These are phyloP conservation scores for Lactarius quietus DNA, from an alignment of 768 basidiomycete genomes.

Conservation along the genomic window DNA sequence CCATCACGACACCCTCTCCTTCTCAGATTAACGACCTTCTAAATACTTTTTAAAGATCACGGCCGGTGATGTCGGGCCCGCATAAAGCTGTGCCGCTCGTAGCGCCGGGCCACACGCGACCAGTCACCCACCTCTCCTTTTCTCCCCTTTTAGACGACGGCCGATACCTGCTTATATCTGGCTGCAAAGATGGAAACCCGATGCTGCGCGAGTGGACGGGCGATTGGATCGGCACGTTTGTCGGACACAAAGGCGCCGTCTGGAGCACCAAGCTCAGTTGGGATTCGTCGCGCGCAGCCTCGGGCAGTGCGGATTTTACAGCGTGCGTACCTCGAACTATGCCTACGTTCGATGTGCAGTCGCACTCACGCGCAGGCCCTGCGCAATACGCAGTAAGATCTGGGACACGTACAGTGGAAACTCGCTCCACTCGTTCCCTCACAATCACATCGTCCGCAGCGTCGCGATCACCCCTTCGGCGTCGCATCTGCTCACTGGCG, in stretches of 20 bases:
- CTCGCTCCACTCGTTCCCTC: constrained; percentile 91
- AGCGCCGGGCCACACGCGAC: constrained; percentile 81
- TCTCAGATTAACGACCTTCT: constrained; percentile 7
- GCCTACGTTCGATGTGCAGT: constrained; percentile 15
- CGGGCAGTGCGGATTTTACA: constrained; percentile 95
- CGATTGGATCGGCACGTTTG: constrained; percentile 96
- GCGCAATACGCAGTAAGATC: constrained; percentile 84
- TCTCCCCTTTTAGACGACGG: constrained; percentile 81
- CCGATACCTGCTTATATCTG: constrained; percentile 87
- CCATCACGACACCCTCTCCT: constrained; percentile 20
- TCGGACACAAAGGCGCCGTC: constrained; percentile 91
- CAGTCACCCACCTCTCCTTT: constrained; percentile 93
- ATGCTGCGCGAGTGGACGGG: constrained; percentile 97
- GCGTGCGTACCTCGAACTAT: constrained; percentile 61
- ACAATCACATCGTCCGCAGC: constrained; percentile 96
- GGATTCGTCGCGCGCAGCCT: constrained; percentile 82
- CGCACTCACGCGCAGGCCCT: constrained; percentile 10
- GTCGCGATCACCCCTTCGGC: constrained; percentile 78
- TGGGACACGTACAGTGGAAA: constrained; percentile 94
- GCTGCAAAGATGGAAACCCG: constrained; percentile 98
- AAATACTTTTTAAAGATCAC: constrained; percentile 5
- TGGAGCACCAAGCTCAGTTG: constrained; percentile 92
- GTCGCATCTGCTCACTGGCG: constrained; percentile 79
- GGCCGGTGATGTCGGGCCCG: constrained; percentile 16
- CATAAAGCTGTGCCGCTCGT: constrained; percentile 72